Evolutionary conservation across 2,329 filamentous ascomycete genomes (phyloP).

Genomic region (Paraconiothyrium sp.): DNA sequence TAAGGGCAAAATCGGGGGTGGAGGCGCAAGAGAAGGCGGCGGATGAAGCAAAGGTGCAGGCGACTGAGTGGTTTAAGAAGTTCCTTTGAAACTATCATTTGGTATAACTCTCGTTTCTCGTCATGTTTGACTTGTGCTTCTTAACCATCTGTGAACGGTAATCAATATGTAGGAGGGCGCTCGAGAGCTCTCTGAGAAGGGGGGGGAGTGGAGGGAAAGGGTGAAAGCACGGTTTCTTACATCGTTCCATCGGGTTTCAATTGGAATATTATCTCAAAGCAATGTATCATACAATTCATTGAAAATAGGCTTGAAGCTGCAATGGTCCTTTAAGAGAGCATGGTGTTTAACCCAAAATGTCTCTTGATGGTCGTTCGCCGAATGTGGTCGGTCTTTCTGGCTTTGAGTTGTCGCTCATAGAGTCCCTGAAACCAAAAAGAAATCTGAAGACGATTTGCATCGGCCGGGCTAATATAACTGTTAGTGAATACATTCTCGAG

Average conservation of each 20-base stretch:
- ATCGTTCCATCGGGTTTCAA: no score
- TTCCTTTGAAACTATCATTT: constrained; percentile 27
- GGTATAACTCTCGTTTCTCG: neutral
- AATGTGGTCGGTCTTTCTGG: no score
- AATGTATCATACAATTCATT: no score
- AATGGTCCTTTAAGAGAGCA: no score
- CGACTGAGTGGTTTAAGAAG: constrained; percentile 34
- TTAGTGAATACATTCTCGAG: neutral
- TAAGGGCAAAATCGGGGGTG: constrained; percentile 31
- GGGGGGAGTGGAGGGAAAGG: no score
- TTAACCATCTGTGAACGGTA: neutral
- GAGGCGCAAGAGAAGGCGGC: constrained; percentile 28
- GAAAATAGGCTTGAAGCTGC: no score
- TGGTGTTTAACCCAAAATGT: no score
- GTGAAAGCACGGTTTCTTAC: no score
- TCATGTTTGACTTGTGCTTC: neutral
- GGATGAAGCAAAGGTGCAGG: constrained; percentile 36
- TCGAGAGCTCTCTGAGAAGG: no score
- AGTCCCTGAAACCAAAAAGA: constrained; percentile 1
- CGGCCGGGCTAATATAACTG: constrained; percentile 16
- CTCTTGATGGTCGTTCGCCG: no score
- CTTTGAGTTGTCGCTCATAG: no score
- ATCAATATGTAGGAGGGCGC: neutral
- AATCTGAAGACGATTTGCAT: constrained; percentile 11
- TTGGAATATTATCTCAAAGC: no score